Evolutionary conservation across 2,329 filamentous ascomycete genomes (phyloP).

Genomic region (Mollisiaceae sp.): DNA sequence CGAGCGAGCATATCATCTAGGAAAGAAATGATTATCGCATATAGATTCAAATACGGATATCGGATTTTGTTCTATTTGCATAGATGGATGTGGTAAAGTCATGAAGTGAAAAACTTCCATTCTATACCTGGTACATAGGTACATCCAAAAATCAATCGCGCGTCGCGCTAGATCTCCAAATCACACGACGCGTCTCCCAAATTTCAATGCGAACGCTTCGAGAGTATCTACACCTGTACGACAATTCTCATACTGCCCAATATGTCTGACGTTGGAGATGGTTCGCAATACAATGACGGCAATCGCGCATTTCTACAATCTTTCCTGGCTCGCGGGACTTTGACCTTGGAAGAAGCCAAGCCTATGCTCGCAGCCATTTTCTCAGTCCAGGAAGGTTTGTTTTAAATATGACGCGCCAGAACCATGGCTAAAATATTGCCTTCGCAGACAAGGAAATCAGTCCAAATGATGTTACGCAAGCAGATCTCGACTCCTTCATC

Average conservation of each 20-base stretch:
- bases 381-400: conserved; percentile 49
- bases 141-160: background rate
- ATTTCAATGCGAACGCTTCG: background rate
- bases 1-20: no score
- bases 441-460: conserved; percentile 51
- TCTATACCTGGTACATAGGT: background rate
- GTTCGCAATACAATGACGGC: conserved; percentile 52
- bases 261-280: conserved; percentile 23
- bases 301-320: conserved; percentile 92
- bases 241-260: conserved; percentile 8
- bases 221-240: background rate
- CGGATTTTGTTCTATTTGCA: no score
- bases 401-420: background rate
- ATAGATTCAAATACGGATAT: no score
- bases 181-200: background rate
- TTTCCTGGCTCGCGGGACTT: conserved; percentile 76
- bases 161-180: background rate
- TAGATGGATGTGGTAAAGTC: no score
- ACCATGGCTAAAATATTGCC: conserved; percentile 10
- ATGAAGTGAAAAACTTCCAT: no score
- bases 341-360: conserved; percentile 77
- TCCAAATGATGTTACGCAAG: conserved; percentile 68
- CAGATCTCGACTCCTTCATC: conserved; percentile 72
- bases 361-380: conserved; percentile 78
- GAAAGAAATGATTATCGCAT: no score